Evolutionary conservation across 257 asterid genomes (phyloP).

Genomic region (Perilla frutescens): DNA sequence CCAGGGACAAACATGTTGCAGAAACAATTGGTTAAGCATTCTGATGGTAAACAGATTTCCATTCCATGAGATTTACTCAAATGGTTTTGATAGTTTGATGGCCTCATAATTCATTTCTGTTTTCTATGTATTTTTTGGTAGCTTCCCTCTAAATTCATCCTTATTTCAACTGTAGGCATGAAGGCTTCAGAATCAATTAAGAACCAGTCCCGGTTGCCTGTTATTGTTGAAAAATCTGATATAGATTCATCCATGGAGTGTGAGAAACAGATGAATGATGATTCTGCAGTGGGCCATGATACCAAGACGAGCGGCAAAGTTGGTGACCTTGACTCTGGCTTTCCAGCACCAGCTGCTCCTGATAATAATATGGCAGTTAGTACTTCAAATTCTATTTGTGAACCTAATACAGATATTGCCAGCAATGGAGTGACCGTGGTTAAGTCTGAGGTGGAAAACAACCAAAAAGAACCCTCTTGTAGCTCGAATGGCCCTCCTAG

Average conservation of each 20-base stretch:
- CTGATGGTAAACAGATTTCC: slow-evolving; percentile 51
- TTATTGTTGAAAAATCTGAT: slow-evolving; percentile 42
- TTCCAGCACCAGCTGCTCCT: slow-evolving; percentile 25
- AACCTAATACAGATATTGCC: slow-evolving; percentile 28
- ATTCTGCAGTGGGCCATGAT: slow-evolving; percentile 33
- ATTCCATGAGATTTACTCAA: not conserved
- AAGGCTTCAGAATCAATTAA: slow-evolving; percentile 39
- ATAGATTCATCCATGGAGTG: slow-evolving; percentile 43
- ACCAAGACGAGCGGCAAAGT: slow-evolving; percentile 28
- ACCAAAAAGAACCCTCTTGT: slow-evolving; percentile 19
- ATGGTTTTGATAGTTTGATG: not conserved
- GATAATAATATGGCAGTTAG: slow-evolving; percentile 29
- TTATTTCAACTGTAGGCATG: slow-evolving; percentile 41
- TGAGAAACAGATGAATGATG: slow-evolving; percentile 28
- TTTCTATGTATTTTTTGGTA: slow-evolving; percentile 3
- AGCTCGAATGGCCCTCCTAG: slow-evolving; percentile 19
- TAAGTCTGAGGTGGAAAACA: slow-evolving; percentile 27
- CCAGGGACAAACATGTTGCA: slow-evolving; percentile 94
- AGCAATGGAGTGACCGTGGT: not conserved
- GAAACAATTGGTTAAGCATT: slow-evolving; percentile 56
- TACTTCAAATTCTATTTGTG: slow-evolving; percentile 32
- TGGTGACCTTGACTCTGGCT: slow-evolving; percentile 34
- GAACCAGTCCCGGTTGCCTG: slow-evolving; percentile 40
- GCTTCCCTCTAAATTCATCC: slow-evolving; percentile 29
- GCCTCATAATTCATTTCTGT: not conserved